phyloP scores from a whole-genome alignment of 441 rosid genomes.

The Pelargonium citronellum region DNA sequence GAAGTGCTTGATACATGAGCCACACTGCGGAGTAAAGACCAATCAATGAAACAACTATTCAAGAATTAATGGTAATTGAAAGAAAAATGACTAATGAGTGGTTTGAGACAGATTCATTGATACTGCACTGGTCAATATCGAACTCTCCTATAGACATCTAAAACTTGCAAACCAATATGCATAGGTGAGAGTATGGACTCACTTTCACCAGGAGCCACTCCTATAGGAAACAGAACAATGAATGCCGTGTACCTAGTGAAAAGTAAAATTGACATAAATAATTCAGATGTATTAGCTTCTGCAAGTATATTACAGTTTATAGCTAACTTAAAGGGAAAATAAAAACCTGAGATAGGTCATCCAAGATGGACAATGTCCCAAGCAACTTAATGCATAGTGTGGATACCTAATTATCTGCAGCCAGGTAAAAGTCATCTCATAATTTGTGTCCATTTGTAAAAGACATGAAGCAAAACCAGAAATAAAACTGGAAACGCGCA shows the following conservation, averaged over 20 bases:
- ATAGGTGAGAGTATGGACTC: constrained; percentile 29
- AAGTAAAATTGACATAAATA: not conserved
- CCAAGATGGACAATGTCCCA: constrained; percentile 56
- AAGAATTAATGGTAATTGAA: not conserved
- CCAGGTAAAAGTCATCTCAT: constrained; percentile 14
- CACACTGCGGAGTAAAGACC: constrained; percentile 43
- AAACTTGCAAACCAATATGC: not conserved
- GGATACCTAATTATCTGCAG: constrained; percentile 66
- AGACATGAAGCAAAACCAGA: constrained; percentile 7
- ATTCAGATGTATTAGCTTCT: not conserved
- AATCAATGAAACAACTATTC: constrained; percentile 9
- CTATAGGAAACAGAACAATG: constrained; percentile 60
- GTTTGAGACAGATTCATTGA: not conserved
- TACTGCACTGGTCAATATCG: too few relatives aligned
- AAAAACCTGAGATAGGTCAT: constrained; percentile 64
- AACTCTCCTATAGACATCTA: not conserved
- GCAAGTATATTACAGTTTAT: not conserved
- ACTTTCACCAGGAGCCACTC: constrained; percentile 71
- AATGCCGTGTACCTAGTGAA: constrained; percentile 65
- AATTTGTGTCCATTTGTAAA: not conserved
- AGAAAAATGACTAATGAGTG: not conserved
- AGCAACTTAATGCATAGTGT: constrained; percentile 54
- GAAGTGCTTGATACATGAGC: constrained; percentile 72
- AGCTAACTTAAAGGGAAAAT: not conserved
- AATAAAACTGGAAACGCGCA: constrained; percentile 9